Conservation (phyloP, 139 green algal genomes). For the Coccomyxa sp. region DNA sequence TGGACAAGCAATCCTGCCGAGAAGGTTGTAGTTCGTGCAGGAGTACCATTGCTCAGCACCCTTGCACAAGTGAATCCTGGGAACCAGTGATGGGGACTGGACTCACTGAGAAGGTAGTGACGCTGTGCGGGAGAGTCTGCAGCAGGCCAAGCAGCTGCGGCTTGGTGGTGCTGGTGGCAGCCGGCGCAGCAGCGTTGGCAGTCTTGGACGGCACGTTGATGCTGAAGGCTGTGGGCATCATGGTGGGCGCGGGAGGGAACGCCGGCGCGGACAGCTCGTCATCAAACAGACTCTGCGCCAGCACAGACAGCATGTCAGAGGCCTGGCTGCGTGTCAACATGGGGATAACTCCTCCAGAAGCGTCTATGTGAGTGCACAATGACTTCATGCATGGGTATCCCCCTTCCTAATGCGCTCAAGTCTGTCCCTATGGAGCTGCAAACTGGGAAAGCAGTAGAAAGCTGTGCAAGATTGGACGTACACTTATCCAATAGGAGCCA, state of each 20-base stretch:
- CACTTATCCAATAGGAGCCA: no score
- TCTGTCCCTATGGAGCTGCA: no score
- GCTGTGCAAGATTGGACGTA: no score
- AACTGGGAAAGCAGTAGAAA: no score
- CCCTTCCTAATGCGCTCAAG: no score
- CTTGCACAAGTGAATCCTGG: no score
- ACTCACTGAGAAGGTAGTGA: conserved; percentile 34
- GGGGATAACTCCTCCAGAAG: not conserved
- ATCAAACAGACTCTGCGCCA: not conserved
- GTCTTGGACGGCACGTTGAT: not conserved
- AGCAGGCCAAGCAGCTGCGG: conserved; percentile 42
- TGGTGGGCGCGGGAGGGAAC: not conserved
- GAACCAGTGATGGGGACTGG: no score
- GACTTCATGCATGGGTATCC: no score
- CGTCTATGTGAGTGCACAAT: not conserved
- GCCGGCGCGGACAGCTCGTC: not conserved
- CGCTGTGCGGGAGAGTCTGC: conserved; percentile 43
- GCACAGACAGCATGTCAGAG: no score
- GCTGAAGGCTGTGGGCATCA: not conserved
- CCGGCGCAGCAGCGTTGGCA: not conserved
- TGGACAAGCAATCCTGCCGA: no score
- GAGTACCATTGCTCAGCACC: no score
- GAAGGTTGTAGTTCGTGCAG: no score
- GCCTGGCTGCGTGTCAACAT: not conserved
- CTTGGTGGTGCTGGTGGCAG: not conserved